Conservation (phyloP, 2,329 filamentous ascomycete species). For the Penicillium nordicum region DNA sequence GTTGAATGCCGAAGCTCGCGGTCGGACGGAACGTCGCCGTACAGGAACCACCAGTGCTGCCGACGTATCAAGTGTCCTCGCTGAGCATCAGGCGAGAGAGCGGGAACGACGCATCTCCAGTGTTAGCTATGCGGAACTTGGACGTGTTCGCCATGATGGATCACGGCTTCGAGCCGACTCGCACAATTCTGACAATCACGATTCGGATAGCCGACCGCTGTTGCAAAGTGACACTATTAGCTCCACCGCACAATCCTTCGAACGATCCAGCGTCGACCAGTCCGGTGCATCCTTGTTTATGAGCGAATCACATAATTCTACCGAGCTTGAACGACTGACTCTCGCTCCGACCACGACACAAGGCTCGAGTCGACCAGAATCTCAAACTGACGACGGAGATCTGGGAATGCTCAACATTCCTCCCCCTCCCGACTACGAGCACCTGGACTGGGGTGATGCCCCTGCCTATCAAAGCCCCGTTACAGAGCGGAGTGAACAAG, state of each 20-base stretch:
- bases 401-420: constrained; percentile 37
- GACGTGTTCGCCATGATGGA: constrained; percentile 49
- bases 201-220: constrained; percentile 48
- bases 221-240: constrained; percentile 37
- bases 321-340: constrained; percentile 29
- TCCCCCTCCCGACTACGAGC: constrained; percentile 42
- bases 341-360: constrained; percentile 25
- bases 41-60: constrained; percentile 36
- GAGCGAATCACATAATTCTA: constrained; percentile 29
- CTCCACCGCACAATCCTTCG: constrained; percentile 26
- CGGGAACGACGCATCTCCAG: constrained; percentile 47
- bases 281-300: constrained; percentile 38
- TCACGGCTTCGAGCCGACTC: constrained; percentile 48
- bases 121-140: constrained; percentile 48
- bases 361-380: constrained; percentile 21
- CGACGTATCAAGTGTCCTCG: constrained; percentile 38
- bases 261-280: constrained; percentile 27
- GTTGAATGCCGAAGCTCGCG: constrained; percentile 55
- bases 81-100: constrained; percentile 44
- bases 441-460: constrained; percentile 43
- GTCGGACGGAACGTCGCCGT: constrained; percentile 27
- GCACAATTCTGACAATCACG: constrained; percentile 39
- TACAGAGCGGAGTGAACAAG: constrained; percentile 13
- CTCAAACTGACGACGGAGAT: constrained; percentile 33
- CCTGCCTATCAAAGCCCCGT: constrained; percentile 39